A percentile compares a stretch with the other conserved stretches of the same genome.
phyloP scores from a whole-genome alignment of 164 flowering plant genomes.

The Santalum album region DNA sequence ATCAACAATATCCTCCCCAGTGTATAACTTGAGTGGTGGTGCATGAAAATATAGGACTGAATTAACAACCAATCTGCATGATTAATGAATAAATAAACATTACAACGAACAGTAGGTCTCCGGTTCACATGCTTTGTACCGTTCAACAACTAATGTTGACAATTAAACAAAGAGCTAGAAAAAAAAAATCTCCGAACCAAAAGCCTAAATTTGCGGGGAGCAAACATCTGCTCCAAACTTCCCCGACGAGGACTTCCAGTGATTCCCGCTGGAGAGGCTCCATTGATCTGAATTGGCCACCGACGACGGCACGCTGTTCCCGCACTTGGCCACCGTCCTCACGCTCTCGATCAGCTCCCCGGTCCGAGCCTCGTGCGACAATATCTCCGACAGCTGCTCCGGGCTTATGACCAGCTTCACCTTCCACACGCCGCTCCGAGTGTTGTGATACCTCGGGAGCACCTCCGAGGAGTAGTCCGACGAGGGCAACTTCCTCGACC shows the following conservation, averaged over 20 bases:
- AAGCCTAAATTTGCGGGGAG: too few relatives aligned
- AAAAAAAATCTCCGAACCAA: too few relatives aligned
- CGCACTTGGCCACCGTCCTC: slow-evolving; percentile 40
- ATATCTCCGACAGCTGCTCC: slow-evolving; percentile 32
- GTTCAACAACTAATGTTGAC: too few relatives aligned
- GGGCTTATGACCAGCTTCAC: slow-evolving; percentile 38
- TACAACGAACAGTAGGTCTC: too few relatives aligned
- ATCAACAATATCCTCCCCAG: too few relatives aligned
- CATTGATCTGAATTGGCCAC: slow-evolving; percentile 23
- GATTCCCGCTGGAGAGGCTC: slow-evolving; percentile 25
- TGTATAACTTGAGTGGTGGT: too few relatives aligned
- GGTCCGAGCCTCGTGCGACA: slow-evolving; percentile 27
- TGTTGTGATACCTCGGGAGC: slow-evolving; percentile 16
- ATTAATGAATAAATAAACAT: too few relatives aligned
- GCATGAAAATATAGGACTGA: too few relatives aligned
- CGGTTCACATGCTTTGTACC: too few relatives aligned
- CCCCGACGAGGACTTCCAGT: slow-evolving; percentile 16
- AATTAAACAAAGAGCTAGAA: too few relatives aligned
- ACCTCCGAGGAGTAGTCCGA: too few relatives aligned
- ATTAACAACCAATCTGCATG: too few relatives aligned
- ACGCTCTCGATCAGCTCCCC: slow-evolving; percentile 38
- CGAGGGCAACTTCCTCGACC: slow-evolving; percentile 6
- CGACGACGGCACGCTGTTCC: slow-evolving; percentile 12
- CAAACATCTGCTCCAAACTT: not conserved
- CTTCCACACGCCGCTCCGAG: slow-evolving; percentile 39